Percentiles rank a stretch among this genome's conserved stretches.
Evolutionary conservation across 2,329 filamentous ascomycete genomes (phyloP).

Genomic region (Cryoendolithus antarcticus): DNA sequence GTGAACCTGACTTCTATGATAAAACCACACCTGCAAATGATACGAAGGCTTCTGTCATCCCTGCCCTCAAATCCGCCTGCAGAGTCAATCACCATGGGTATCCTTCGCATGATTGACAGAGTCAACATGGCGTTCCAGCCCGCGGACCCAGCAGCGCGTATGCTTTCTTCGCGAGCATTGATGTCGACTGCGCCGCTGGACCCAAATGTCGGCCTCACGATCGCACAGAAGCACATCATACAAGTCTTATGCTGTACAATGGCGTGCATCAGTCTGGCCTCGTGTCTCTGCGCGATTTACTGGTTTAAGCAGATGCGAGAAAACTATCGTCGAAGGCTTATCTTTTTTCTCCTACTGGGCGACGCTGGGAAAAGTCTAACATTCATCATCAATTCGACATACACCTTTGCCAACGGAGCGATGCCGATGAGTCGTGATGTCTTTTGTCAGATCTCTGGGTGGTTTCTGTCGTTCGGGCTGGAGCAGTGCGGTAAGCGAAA

Average conservation of each 20-base stretch:
- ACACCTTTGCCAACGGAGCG: constrained; percentile 36
- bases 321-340: constrained; percentile 61
- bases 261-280: constrained; percentile 42
- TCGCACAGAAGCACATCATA: constrained; percentile 18
- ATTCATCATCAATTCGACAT: constrained; percentile 53
- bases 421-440: constrained; percentile 3
- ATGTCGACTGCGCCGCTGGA: too few relatives aligned
- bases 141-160: too few relatives aligned
- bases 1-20: too few relatives aligned
- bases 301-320: constrained; percentile 65
- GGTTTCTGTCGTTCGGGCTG: constrained; percentile 16
- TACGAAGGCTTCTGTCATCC: too few relatives aligned
- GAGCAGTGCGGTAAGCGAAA: constrained; percentile 15
- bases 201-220: constrained; percentile 2
- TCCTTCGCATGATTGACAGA: too few relatives aligned
- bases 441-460: constrained; percentile 20
- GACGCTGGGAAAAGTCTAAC: constrained; percentile 60
- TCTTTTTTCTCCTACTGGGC: constrained; percentile 61
- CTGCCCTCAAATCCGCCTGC: too few relatives aligned
- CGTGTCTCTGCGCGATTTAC: constrained; percentile 47
- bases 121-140: too few relatives aligned
- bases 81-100: too few relatives aligned
- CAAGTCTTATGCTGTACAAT: constrained; percentile 23
- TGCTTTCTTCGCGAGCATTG: too few relatives aligned
- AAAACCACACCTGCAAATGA: too few relatives aligned